phyloP scores from a whole-genome alignment of 768 basidiomycete species.

The Boletus rex-veris region DNA sequence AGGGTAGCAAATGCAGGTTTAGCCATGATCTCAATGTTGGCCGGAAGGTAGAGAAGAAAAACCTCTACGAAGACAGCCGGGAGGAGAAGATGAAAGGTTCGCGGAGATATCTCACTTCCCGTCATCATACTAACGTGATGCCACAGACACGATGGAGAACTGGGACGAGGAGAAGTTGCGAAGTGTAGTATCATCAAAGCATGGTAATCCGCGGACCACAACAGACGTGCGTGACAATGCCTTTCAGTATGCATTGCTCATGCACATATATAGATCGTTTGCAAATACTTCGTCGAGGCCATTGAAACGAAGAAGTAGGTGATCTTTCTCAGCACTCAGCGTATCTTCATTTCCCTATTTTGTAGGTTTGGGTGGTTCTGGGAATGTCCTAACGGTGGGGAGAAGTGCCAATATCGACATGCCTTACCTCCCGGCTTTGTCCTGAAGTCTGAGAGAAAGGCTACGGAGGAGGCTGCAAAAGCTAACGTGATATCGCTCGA shows the following conservation, averaged over 20 bases:
- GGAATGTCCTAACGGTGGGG: conserved; percentile 83
- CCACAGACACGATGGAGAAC: conserved; percentile 89
- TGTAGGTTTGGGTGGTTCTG: conserved; percentile 90
- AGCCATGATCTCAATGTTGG: conserved; percentile 89
- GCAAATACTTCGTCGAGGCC: conserved; percentile 95
- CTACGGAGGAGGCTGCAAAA: conserved; percentile 86
- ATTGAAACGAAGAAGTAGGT: conserved; percentile 83
- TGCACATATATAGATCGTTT: conserved; percentile 70
- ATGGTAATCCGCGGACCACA: conserved; percentile 86
- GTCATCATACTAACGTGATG: neutral
- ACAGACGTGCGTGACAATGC: conserved; percentile 65
- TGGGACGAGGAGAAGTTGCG: conserved; percentile 96
- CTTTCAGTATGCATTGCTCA: conserved; percentile 8
- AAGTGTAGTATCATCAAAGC: conserved; percentile 81
- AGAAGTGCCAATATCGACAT: conserved; percentile 89
- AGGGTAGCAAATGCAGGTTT: conserved; percentile 95
- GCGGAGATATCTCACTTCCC: conserved; percentile 18
- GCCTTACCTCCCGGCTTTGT: conserved; percentile 96
- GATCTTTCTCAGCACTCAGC: neutral
- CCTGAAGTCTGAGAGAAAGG: conserved; percentile 91
- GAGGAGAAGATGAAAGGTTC: conserved; percentile 75
- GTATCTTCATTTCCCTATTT: neutral
- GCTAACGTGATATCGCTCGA: conserved; percentile 87
- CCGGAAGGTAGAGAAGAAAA: conserved; percentile 92
- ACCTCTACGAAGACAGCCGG: conserved; percentile 84